Conservation (phyloP, 2,329 filamentous ascomycete species). For the Neonectria punicea region DNA sequence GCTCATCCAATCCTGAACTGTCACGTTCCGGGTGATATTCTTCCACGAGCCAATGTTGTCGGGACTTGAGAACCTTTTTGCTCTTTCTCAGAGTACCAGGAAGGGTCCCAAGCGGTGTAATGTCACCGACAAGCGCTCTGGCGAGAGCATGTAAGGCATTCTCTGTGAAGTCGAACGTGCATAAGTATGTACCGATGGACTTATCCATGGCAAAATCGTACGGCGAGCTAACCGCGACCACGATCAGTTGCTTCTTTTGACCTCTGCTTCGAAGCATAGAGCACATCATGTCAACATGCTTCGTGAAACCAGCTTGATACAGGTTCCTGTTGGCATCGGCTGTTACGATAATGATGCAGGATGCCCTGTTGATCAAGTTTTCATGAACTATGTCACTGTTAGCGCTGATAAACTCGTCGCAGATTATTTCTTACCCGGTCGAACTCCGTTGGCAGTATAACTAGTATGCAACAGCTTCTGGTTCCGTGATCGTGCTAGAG, state of each 20-base stretch:
- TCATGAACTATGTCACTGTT: constrained; percentile 73
- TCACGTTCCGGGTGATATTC: constrained; percentile 86
- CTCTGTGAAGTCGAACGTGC: constrained; percentile 96
- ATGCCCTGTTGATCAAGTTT: constrained; percentile 88
- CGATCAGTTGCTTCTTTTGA: constrained; percentile 88
- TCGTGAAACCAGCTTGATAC: constrained; percentile 94
- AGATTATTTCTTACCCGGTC: constrained; percentile 65
- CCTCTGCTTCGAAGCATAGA: constrained; percentile 80
- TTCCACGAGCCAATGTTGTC: constrained; percentile 95
- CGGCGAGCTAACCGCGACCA: constrained; percentile 92
- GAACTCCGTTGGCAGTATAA: constrained; percentile 91
- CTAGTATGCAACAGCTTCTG: constrained; percentile 92
- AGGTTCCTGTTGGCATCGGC: constrained; percentile 94
- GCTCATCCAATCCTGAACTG: constrained; percentile 74
- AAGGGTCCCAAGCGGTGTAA: constrained; percentile 66
- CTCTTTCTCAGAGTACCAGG: constrained; percentile 85
- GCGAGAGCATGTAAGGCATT: constrained; percentile 88
- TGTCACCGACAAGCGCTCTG: constrained; percentile 84
- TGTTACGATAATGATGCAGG: constrained; percentile 88
- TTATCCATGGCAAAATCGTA: constrained; percentile 97
- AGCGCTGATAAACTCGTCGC: constrained; percentile 2
- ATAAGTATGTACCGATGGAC: constrained; percentile 90
- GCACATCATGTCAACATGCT: constrained; percentile 96
- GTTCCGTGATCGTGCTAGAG: constrained; percentile 85
- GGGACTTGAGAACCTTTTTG: constrained; percentile 87